Conservation (phyloP, 75 land plant species). For the Ceratopteris richardii region DNA sequence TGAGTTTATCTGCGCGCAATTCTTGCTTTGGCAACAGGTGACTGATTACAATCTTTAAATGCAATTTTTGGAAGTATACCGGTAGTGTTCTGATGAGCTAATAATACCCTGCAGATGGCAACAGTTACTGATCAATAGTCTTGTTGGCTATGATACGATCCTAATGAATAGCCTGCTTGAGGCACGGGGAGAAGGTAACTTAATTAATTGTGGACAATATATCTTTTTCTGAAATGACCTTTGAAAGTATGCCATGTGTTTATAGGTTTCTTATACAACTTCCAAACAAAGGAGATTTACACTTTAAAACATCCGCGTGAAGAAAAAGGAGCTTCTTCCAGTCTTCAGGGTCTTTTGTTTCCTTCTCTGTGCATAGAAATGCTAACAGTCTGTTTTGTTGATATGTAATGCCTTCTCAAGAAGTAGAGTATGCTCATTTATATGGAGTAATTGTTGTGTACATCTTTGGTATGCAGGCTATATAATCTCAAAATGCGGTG, state of each 20-base stretch:
- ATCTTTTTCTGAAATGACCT: not conserved
- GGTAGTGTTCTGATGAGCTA: too few species aligned
- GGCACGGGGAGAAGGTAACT: slow-evolving; percentile 70
- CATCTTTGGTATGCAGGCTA: slow-evolving; percentile 55
- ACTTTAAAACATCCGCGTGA: slow-evolving; percentile 77
- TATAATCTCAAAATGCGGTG: slow-evolving; percentile 89
- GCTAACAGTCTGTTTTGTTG: too few species aligned
- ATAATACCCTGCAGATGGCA: slow-evolving; percentile 64
- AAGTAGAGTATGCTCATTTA: too few species aligned
- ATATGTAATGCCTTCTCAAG: too few species aligned
- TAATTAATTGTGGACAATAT: not conserved
- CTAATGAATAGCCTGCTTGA: slow-evolving; percentile 83
- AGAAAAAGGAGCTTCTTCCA: slow-evolving; percentile 38
- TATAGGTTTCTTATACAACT: slow-evolving; percentile 82
- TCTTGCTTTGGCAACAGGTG: slow-evolving; percentile 96
- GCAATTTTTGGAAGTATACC: too few species aligned
- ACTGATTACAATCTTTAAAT: not conserved
- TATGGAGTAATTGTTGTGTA: too few species aligned
- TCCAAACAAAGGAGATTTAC: slow-evolving; percentile 86
- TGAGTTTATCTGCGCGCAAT: slow-evolving; percentile 80
- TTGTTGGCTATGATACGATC: slow-evolving; percentile 95
- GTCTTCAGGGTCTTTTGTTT: slow-evolving; percentile 54
- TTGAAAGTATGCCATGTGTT: too few species aligned
- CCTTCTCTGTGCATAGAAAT: too few species aligned
- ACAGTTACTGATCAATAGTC: slow-evolving; percentile 78